Conservation (phyloP, 1,139 yeast species). For the Yamadazyma songkhlaensis region DNA sequence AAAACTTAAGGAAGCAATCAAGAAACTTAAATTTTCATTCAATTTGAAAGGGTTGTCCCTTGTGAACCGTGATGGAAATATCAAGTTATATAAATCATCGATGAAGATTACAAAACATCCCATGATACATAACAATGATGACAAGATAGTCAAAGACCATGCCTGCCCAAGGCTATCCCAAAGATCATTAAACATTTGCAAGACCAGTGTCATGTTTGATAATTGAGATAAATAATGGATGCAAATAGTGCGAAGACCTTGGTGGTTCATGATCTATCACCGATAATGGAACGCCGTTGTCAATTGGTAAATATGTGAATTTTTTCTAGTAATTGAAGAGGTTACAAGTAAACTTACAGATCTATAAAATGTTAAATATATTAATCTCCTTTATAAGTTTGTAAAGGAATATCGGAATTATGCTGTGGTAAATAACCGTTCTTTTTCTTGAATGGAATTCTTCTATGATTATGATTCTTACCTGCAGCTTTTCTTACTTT, state of each 20-base stretch:
- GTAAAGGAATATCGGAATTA: conserved; percentile 16
- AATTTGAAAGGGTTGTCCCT: conserved; percentile 49
- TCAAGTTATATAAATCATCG: conserved; percentile 42
- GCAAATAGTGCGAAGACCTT: conserved; percentile 1
- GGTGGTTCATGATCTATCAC: not conserved
- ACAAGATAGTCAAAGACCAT: conserved; percentile 54
- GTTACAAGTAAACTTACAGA: no score
- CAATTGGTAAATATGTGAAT: not conserved
- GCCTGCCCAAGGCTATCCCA: conserved; percentile 29
- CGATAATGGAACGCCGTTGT: not conserved
- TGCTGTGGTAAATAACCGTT: conserved; percentile 31
- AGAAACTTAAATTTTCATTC: conserved; percentile 56
- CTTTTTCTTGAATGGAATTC: conserved; percentile 26
- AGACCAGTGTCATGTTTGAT: no score
- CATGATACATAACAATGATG: conserved; percentile 54
- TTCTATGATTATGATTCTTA: conserved; percentile 31
- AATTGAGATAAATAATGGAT: not conserved
- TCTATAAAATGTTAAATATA: conserved; percentile 1
- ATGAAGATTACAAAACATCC: conserved; percentile 58
- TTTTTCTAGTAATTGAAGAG: no score
- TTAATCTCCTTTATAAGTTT: conserved; percentile 13
- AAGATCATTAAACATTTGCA: not conserved
- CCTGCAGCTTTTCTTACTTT: conserved; percentile 47
- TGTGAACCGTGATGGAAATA: conserved; percentile 43
- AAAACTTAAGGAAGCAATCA: conserved; percentile 64